Conservation (phyloP, 192 early-diverging fungal genomes). For the Backusella parvicylindrica region DNA sequence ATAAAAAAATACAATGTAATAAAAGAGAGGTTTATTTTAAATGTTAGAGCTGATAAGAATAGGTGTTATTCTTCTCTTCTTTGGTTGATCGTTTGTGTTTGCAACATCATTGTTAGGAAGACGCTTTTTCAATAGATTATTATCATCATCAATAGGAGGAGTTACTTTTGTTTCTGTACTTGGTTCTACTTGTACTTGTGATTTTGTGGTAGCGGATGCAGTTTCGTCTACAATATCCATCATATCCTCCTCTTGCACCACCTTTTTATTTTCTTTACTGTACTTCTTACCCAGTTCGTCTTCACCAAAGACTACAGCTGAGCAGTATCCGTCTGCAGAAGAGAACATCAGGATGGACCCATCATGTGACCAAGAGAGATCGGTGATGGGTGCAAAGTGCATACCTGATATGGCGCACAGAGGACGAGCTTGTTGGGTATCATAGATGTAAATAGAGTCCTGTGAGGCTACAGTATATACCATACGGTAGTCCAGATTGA, state of each 20-base stretch:
- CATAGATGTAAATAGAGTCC: constrained; percentile 81
- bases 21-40: background rate
- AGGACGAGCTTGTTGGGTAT: constrained; percentile 72
- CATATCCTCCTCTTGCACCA: background rate
- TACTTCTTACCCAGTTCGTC: constrained; percentile 56
- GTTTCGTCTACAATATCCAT: background rate
- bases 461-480: constrained; percentile 86
- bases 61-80: constrained; percentile 27
- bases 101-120: background rate
- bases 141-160: background rate
- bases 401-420: constrained; percentile 72
- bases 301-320: constrained; percentile 69
- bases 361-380: constrained; percentile 81
- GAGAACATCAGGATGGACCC: constrained; percentile 72
- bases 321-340: constrained; percentile 87
- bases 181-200: background rate
- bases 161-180: background rate
- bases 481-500: constrained; percentile 66
- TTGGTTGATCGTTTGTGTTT: background rate
- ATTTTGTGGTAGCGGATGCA: background rate
- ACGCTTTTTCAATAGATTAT: background rate
- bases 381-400: constrained; percentile 89
- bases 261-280: background rate
- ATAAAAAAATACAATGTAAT: background rate
- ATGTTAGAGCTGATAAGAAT: constrained; percentile 16